Conservation (phyloP, 371 early-diverging fungal species). For the Chytridium lagenaria region DNA sequence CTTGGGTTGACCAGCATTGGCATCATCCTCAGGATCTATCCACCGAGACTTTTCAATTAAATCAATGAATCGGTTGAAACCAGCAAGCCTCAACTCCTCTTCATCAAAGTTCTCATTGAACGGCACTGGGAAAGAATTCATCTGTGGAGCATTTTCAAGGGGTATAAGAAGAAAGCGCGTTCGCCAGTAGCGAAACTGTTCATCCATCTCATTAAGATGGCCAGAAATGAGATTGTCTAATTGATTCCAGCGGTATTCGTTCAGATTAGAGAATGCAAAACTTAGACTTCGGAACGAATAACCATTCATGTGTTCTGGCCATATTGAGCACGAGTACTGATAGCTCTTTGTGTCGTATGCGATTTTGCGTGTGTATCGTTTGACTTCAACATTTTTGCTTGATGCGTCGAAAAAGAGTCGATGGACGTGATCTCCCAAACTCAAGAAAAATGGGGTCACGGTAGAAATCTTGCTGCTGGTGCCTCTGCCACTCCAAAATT, state of each 20-base stretch:
- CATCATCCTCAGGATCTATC: conserved; percentile 27
- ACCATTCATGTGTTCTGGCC: conserved; percentile 74
- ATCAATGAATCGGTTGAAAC: conserved; percentile 72
- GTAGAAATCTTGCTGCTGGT: conserved; percentile 21
- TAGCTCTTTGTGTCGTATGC: conserved; percentile 65
- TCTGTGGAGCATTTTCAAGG: conserved; percentile 64
- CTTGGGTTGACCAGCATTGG: conserved; percentile 9
- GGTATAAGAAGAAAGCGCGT: conserved; percentile 92
- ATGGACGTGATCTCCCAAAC: conserved; percentile 87
- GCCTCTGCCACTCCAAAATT: conserved; percentile 26
- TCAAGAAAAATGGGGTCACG: conserved; percentile 67
- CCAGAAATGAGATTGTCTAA: conserved; percentile 80
- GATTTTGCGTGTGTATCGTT: conserved; percentile 80
- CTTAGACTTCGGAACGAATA: conserved; percentile 65
- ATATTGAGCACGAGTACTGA: conserved; percentile 83
- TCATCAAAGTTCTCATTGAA: conserved; percentile 74
- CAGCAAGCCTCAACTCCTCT: conserved; percentile 87
- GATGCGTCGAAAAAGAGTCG: conserved; percentile 73
- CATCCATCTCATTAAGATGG: conserved; percentile 81
- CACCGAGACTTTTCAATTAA: conserved; percentile 46
- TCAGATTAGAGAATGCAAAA: conserved; percentile 78
- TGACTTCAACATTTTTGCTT: conserved; percentile 82
- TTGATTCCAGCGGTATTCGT: conserved; percentile 92
- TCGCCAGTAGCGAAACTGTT: conserved; percentile 83
- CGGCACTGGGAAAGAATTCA: conserved; percentile 52